Evolutionary conservation across 257 asterid species (phyloP).

Genomic region (Gardenia jasminoides): DNA sequence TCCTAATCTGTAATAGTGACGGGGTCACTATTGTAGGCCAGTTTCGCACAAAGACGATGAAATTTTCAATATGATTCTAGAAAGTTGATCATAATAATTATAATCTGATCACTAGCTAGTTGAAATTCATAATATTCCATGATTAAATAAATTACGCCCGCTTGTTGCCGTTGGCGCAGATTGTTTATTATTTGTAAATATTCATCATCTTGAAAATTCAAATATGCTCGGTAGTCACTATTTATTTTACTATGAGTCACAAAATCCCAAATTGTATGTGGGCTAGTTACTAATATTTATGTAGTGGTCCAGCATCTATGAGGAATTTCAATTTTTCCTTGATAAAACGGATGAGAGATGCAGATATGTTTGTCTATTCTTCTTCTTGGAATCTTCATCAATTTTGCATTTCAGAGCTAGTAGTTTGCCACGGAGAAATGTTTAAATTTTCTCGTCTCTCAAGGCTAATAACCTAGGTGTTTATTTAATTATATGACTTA

Average conservation of each 20-base stretch:
- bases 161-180: background rate
- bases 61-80: conserved; percentile 3
- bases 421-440: background rate
- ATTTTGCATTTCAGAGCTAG: background rate
- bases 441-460: background rate
- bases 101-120: background rate
- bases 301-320: background rate
- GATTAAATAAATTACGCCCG: background rate
- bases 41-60: background rate
- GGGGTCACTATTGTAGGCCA: background rate
- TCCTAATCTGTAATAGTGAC: background rate
- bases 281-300: background rate
- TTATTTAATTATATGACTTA: too few species aligned
- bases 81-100: background rate
- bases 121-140: background rate
- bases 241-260: background rate
- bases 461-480: background rate
- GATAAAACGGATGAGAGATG: background rate
- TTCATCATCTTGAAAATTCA: background rate
- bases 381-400: background rate
- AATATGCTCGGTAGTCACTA: too few species aligned
- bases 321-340: background rate
- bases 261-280: background rate
- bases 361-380: background rate
- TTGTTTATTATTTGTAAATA: background rate